These are phyloP conservation scores for Barnettozyma californica DNA, from an alignment of 805 yeast species.

Conservation along the genomic window DNA sequence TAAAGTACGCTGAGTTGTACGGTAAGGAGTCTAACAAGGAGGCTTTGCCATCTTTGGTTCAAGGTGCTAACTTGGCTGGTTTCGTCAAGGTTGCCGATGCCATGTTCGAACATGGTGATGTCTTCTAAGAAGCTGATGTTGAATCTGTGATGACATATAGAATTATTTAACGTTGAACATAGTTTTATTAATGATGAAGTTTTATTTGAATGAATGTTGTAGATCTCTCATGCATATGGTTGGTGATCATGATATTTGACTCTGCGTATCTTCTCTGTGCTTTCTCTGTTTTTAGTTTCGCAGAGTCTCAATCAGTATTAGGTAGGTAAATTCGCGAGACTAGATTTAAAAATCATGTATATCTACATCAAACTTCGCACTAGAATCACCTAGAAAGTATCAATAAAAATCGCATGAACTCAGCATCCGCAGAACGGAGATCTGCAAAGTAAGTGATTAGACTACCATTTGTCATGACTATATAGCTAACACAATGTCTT, in stretches of 20 bases:
- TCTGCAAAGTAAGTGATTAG: neutral
- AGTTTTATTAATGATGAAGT: conserved; percentile 7
- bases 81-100: conserved; percentile 98
- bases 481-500: neutral
- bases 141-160: conserved; percentile 7
- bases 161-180: conserved; percentile 7
- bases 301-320: neutral
- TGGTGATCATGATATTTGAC: no score
- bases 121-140: conserved; percentile 24
- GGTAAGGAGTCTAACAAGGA: conserved; percentile 59
- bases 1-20: conserved; percentile 79
- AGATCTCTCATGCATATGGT: no score
- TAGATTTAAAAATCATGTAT: neutral
- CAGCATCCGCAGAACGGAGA: neutral
- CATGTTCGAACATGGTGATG: conserved; percentile 96
- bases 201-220: neutral
- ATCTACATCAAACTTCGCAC: neutral
- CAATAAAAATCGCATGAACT: neutral
- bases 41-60: conserved; percentile 87
- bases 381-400: neutral
- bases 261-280: no score
- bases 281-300: neutral
- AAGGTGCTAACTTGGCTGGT: conserved; percentile 99
- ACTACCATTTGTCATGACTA: neutral
- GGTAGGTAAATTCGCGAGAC: neutral